Evolutionary conservation across 2,329 filamentous ascomycete genomes (phyloP).

Genomic region (Huntiella savannae): DNA sequence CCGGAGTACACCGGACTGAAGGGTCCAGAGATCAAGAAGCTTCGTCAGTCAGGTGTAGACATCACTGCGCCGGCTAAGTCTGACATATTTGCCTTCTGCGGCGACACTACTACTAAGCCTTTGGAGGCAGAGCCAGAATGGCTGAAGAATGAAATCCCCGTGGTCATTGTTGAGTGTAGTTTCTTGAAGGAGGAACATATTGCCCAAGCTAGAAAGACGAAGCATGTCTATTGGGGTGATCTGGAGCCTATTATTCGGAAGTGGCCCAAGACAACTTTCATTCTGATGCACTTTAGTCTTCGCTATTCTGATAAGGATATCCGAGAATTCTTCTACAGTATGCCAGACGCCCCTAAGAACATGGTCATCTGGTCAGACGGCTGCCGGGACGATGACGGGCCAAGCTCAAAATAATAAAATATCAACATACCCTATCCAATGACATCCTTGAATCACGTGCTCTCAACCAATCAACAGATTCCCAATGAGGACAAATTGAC

Average conservation of each 20-base stretch:
- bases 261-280: constrained; percentile 25
- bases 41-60: constrained; percentile 20
- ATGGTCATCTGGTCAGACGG: constrained; percentile 30
- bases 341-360: constrained; percentile 22
- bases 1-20: constrained; percentile 20
- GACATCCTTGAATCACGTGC: no score
- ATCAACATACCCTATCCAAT: not conserved
- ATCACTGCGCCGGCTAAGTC: constrained; percentile 22
- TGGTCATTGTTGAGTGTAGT: constrained; percentile 31
- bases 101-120: constrained; percentile 25
- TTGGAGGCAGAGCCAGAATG: constrained; percentile 23
- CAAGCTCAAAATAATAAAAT: not conserved
- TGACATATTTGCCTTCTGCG: constrained; percentile 28
- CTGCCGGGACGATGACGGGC: constrained; percentile 8
- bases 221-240: constrained; percentile 28
- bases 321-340: constrained; percentile 22
- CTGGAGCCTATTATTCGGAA: constrained; percentile 25
- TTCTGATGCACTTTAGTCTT: constrained; percentile 29
- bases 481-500: no score
- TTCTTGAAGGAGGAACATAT: constrained; percentile 26
- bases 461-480: no score
- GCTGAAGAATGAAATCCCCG: constrained; percentile 21
- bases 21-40: constrained; percentile 20
- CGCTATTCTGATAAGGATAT: constrained; percentile 25
- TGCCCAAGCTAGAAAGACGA: constrained; percentile 25